A percentile compares a stretch with the other conserved stretches of the same genome.
Conservation (phyloP, 2,329 filamentous ascomycete genomes). For the Stemphylium lycopersici region DNA sequence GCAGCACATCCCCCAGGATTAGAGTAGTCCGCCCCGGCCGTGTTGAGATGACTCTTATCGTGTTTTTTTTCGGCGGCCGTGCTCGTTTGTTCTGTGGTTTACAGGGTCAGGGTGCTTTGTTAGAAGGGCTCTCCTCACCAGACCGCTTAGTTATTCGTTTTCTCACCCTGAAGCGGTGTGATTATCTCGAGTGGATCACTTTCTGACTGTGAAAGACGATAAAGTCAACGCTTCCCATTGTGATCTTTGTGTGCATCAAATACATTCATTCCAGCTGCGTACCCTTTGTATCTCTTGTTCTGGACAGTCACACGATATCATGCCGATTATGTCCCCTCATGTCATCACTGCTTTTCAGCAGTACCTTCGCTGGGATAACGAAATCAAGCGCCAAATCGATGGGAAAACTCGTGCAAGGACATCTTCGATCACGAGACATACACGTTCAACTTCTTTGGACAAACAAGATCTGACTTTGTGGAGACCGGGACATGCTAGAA, state of each 20-base stretch:
- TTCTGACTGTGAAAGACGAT: not conserved
- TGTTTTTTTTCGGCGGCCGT: not conserved
- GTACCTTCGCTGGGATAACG: constrained; percentile 11
- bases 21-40: not conserved
- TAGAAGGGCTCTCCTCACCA: not conserved
- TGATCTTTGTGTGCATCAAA: not conserved
- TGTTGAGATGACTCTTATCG: constrained; percentile 10
- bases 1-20: not conserved
- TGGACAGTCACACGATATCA: not conserved
- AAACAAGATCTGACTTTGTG: constrained; percentile 1
- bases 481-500: not conserved
- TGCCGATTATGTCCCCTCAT: constrained; percentile 12
- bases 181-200: not conserved
- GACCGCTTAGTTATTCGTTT: not conserved
- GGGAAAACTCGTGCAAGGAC: constrained; percentile 12
- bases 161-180: not conserved
- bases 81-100: not conserved
- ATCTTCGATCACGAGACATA: constrained; percentile 4
- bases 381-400: constrained; percentile 13
- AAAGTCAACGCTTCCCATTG: not conserved
- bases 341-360: constrained; percentile 14
- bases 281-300: not conserved
- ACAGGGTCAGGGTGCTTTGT: not conserved
- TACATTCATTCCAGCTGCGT: no score
- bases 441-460: not conserved